Percentiles rank a stretch among this genome's conserved stretches.
Evolutionary conservation across 2,329 filamentous ascomycete genomes (phyloP).

Genomic region (Erysiphe neolycopersici): DNA sequence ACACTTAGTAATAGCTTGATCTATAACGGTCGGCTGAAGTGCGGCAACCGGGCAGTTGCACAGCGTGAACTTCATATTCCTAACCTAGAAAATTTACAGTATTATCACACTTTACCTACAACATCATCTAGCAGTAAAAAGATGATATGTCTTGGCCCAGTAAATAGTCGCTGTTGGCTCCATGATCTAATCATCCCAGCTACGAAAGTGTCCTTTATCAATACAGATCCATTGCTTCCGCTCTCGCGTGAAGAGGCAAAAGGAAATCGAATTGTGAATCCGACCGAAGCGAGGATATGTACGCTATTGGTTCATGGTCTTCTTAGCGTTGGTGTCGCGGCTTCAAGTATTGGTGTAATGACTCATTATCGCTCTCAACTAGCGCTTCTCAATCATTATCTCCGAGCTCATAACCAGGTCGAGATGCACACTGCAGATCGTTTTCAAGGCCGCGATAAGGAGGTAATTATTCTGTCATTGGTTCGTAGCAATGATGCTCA

Average conservation of each 20-base stretch:
- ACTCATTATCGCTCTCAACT: conserved; percentile 92
- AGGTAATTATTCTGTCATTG: conserved; percentile 64
- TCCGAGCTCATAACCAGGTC: conserved; percentile 35
- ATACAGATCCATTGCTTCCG: conserved; percentile 52
- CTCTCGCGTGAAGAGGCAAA: conserved; percentile 42
- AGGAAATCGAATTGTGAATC: conserved; percentile 71
- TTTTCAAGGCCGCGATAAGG: conserved; percentile 90
- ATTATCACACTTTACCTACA: conserved; percentile 27
- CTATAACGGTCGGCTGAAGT: conserved; percentile 73
- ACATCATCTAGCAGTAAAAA: conserved; percentile 18
- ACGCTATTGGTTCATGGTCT: conserved; percentile 59
- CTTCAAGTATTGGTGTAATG: conserved; percentile 69
- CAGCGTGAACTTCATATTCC: conserved; percentile 40
- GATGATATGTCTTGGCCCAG: conserved; percentile 27
- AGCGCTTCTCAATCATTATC: conserved; percentile 47
- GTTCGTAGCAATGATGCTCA: conserved; percentile 66
- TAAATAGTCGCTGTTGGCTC: conserved; percentile 39
- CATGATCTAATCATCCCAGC: conserved; percentile 40
- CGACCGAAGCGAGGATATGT: conserved; percentile 51
- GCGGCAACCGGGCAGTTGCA: conserved; percentile 55
- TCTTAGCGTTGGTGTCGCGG: conserved; percentile 45
- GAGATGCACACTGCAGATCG: conserved; percentile 96
- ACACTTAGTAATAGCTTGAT: conserved; percentile 76
- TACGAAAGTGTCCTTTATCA: conserved; percentile 60
- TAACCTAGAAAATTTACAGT: conserved; percentile 30